Evolutionary conservation across 352 stramenopile species (phyloP), one percentile per base, ranked within the genome.

Genomic region (Globisporangium splendens): DNA sequence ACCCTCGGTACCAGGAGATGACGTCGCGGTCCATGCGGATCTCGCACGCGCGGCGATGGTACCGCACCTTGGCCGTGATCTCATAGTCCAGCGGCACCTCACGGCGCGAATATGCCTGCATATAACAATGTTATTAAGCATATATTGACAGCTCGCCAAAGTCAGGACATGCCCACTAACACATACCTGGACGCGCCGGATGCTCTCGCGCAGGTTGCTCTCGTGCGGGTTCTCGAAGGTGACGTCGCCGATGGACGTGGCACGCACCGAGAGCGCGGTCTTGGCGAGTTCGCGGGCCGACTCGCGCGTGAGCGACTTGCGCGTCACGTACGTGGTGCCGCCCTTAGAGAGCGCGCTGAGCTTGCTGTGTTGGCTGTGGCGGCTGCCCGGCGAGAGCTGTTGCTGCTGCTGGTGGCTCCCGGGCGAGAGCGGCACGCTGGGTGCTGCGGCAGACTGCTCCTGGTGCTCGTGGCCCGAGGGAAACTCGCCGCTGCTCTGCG

Each of bases 171-270:
- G n/a, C n/a, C n/a, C n/a, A n/a, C n/a, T n/a, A n/a, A n/a, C n/a
- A 50, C 44, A 13, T 24, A 83, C 75, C 41, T 86, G 86, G 12
- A 93, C 77, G 22, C 79, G 79, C n/a, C 84, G 84, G 54, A 93
- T 88, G 43, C 83, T 91, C 53, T 92, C 84, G 17, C 84, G 76
- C 53, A 91, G 49, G 47, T 73, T 78, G 22, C 69, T 67, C 14
- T 90, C 83, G 31, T 70, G 66, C 11, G 80, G 77, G 48, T 85
- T 79, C 48, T 89, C 77, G 55, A 93, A 88, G 7, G 76, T 87
- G 42, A 91, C 75, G 58, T 91, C 82, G 31, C 78, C 84, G 31
- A 92, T 69, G n/a, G 77, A 88, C 42, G 81, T 77, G 17, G 84
- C 86, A 57, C 84, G 84, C 60, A 79, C 68, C 51, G 63, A 77